Evolutionary conservation across 352 stramenopile genomes (phyloP).

Genomic region (Phytopythium vexans): DNA sequence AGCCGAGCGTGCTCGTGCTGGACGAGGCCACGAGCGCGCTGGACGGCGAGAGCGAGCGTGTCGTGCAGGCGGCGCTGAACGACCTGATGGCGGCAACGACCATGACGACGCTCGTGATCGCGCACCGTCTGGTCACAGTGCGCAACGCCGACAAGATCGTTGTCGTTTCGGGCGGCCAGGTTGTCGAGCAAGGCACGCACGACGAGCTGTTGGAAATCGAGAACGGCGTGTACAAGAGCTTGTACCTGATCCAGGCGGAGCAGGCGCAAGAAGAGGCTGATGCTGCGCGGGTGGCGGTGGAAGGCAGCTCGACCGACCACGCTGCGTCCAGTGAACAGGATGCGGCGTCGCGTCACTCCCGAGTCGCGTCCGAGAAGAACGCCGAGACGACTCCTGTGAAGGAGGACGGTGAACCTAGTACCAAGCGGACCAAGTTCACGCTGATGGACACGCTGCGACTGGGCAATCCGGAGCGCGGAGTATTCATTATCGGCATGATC

Average conservation of each 20-base stretch:
- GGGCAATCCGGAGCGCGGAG: slow-evolving; percentile 18
- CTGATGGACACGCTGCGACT: slow-evolving; percentile 13
- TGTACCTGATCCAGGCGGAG: slow-evolving; percentile 58
- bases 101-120: slow-evolving; percentile 63
- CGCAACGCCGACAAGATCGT: slow-evolving; percentile 46
- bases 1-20: slow-evolving; percentile 52
- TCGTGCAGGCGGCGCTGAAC: slow-evolving; percentile 23
- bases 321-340: not conserved
- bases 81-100: slow-evolving; percentile 16
- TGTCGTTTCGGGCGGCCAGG: slow-evolving; percentile 22
- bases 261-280: slow-evolving; percentile 14
- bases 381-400: not conserved
- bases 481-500: slow-evolving; percentile 21
- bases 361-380: not conserved
- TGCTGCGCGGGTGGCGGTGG: no score
- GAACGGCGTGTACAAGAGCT: slow-evolving; percentile 69
- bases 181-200: slow-evolving; percentile 36
- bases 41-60: slow-evolving; percentile 28
- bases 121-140: slow-evolving; percentile 49
- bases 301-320: slow-evolving; percentile 67
- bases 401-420: no score
- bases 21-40: slow-evolving; percentile 61
- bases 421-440: slow-evolving; percentile 5
- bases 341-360: not conserved
- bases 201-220: slow-evolving; percentile 47